Percentiles rank a stretch among this genome's conserved stretches.
Conservation (phyloP, 345 rosid genomes). For the Lumnitzera littorea region DNA sequence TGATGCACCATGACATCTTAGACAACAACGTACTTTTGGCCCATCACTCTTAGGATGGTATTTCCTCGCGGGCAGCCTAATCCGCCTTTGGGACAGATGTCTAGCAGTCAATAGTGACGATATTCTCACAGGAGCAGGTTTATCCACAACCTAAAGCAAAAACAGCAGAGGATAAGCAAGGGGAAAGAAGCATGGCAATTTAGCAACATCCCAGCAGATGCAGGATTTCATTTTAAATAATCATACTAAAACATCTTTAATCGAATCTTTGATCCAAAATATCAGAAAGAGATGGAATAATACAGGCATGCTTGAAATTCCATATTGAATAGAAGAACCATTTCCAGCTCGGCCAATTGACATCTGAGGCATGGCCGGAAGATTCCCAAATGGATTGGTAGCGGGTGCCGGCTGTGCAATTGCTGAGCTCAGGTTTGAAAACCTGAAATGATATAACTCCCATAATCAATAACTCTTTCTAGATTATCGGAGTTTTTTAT, state of each 20-base stretch:
- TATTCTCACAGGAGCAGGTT: constrained; percentile 64
- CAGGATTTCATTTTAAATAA: too few species aligned
- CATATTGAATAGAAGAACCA: constrained; percentile 66
- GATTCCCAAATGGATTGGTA: constrained; percentile 74
- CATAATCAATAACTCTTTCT: background rate
- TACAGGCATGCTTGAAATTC: constrained; percentile 79
- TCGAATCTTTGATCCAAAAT: background rate
- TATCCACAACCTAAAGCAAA: constrained; percentile 65
- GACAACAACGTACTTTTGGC: constrained; percentile 37
- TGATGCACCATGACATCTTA: background rate
- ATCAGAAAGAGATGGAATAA: constrained; percentile 7
- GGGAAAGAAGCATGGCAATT: too few species aligned
- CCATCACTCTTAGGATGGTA: constrained; percentile 61
- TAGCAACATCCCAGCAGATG: too few species aligned
- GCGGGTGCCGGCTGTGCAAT: constrained; percentile 40
- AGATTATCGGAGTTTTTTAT: too few species aligned
- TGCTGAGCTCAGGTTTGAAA: constrained; percentile 28
- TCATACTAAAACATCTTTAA: too few species aligned
- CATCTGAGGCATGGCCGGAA: constrained; percentile 76
- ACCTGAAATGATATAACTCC: constrained; percentile 29
- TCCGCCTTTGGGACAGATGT: constrained; percentile 69
- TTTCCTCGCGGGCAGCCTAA: constrained; percentile 68
- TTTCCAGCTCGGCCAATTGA: constrained; percentile 67
- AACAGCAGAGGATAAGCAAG: background rate
- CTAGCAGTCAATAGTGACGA: constrained; percentile 77